A percentile compares a stretch with the other conserved stretches of the same genome.
Conservation (phyloP, 2,329 filamentous ascomycete species). For the Acrodontium crateriforme region DNA sequence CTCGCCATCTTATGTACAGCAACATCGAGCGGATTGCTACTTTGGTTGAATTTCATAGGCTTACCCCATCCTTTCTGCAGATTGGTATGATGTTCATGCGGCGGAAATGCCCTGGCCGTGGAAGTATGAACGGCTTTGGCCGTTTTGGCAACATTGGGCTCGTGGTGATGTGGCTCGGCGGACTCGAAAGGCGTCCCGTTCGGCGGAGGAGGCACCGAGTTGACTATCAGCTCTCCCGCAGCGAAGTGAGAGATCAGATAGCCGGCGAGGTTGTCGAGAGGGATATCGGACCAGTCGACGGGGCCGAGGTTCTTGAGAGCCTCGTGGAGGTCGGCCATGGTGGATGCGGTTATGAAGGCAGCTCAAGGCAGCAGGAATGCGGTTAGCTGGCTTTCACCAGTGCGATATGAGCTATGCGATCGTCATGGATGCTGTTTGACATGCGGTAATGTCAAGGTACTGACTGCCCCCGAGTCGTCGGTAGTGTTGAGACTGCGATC, state of each 20-base stretch:
- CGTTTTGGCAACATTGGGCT: slow-evolving; percentile 37
- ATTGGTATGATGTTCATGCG: slow-evolving; percentile 39
- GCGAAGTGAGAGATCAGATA: slow-evolving; percentile 30
- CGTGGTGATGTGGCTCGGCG: slow-evolving; percentile 42
- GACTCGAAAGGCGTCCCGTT: slow-evolving; percentile 31
- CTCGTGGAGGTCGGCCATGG: slow-evolving; percentile 31
- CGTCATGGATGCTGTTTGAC: too few relatives aligned
- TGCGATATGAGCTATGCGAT: too few relatives aligned
- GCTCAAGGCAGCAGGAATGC: too few relatives aligned
- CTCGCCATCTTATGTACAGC: slow-evolving; percentile 65
- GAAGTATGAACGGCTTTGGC: slow-evolving; percentile 41
- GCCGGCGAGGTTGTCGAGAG: slow-evolving; percentile 23
- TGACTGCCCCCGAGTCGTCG: too few relatives aligned
- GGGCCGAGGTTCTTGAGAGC: slow-evolving; percentile 32
- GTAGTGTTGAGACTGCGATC: too few relatives aligned
- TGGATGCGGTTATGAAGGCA: too few relatives aligned
- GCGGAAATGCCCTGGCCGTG: slow-evolving; percentile 33
- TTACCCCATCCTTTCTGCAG: slow-evolving; percentile 79
- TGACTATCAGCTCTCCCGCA: slow-evolving; percentile 56
- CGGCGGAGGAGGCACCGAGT: slow-evolving; percentile 55
- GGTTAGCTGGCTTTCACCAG: too few relatives aligned
- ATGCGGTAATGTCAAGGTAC: too few relatives aligned
- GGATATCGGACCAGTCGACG: slow-evolving; percentile 32
- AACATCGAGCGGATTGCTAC: slow-evolving; percentile 63
- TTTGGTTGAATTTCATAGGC: slow-evolving; percentile 56